These are phyloP conservation scores for Erigeron philadelphicus DNA, from an alignment of 140 eudicot genomes.

Conservation along the genomic window DNA sequence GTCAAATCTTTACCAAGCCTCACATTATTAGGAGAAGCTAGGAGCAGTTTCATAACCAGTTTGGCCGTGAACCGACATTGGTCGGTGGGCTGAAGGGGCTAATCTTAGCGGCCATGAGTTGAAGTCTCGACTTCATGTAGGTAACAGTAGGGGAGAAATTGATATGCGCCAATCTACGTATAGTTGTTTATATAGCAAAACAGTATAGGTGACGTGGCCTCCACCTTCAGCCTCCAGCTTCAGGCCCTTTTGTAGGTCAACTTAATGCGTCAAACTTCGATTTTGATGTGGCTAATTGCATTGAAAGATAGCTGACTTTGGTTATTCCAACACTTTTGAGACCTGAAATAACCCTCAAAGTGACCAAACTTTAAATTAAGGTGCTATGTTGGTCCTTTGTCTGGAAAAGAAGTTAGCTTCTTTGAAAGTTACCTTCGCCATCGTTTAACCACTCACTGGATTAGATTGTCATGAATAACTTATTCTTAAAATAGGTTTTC, in stretches of 20 bases:
- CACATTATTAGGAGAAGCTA: conserved; percentile 47
- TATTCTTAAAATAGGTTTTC: too few species aligned
- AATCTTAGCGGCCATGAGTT: conserved; percentile 51
- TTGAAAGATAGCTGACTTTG: not conserved
- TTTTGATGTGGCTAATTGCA: not conserved
- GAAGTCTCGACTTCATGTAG: conserved; percentile 46
- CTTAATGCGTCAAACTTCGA: not conserved
- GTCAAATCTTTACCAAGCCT: conserved; percentile 1
- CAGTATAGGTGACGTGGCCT: conserved; percentile 82
- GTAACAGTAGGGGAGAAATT: conserved; percentile 74
- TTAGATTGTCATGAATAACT: too few species aligned
- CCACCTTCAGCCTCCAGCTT: conserved; percentile 62
- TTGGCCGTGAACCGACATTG: conserved; percentile 81
- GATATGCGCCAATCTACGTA: conserved; percentile 71
- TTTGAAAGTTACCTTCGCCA: too few species aligned
- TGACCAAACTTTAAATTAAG: not conserved
- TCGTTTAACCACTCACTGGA: too few species aligned
- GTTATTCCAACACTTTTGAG: not conserved
- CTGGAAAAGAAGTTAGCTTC: not conserved
- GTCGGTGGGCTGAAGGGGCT: conserved; percentile 80
- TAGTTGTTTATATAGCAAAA: conserved; percentile 93
- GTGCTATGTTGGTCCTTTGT: not conserved
- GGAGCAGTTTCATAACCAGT: conserved; percentile 48
- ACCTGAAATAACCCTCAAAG: not conserved
- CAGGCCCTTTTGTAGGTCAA: conserved; percentile 84